Conservation (phyloP, 345 rosid species). For the Psidium guajava region DNA sequence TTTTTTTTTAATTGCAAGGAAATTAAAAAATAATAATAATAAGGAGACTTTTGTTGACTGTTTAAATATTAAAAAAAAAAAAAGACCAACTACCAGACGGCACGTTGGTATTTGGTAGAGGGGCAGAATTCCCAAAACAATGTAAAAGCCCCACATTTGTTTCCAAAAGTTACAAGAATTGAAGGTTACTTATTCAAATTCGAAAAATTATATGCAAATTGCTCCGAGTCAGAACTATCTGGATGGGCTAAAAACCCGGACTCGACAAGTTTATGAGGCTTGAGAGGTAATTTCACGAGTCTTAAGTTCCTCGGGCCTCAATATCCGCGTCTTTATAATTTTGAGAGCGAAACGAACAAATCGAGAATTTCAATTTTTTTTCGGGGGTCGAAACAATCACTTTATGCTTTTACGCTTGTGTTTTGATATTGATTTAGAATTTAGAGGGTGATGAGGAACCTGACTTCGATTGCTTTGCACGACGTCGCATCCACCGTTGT, state of each 20-base stretch:
- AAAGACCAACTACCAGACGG: no score
- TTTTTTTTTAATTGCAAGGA: no score
- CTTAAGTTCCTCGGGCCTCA: background rate
- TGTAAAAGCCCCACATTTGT: background rate
- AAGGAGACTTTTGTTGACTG: no score
- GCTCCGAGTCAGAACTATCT: background rate
- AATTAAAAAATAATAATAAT: no score
- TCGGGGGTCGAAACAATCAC: background rate
- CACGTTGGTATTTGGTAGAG: no score
- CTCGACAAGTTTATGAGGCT: background rate
- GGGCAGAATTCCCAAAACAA: background rate
- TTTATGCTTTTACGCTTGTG: background rate
- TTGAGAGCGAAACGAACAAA: background rate
- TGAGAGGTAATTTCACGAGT: background rate
- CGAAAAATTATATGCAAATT: background rate
- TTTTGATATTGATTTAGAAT: background rate
- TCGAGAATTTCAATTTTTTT: background rate
- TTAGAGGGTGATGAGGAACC: background rate
- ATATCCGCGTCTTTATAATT: no score
- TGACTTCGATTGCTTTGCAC: background rate
- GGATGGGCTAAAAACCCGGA: background rate
- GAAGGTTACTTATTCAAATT: background rate
- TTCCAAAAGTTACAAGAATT: background rate
- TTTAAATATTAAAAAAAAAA: no score
- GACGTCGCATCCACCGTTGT: background rate